phyloP scores from a whole-genome alignment of 2,329 filamentous ascomycete species.

The Leptodontidium sp. region DNA sequence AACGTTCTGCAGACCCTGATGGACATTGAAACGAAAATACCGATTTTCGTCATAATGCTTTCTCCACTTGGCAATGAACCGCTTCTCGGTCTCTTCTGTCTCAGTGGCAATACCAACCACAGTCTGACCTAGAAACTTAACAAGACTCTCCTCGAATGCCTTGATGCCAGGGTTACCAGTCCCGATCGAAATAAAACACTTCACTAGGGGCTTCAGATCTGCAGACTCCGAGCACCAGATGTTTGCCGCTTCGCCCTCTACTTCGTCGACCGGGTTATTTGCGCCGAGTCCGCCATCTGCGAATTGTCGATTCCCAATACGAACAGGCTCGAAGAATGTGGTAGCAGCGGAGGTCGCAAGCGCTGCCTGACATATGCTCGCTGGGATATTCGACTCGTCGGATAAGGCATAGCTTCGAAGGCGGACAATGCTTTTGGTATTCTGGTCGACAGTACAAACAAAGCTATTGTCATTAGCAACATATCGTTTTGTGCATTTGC shows the following conservation, averaged over 20 bases:
- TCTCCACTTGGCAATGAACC: too few species aligned
- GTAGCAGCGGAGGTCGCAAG: conserved; percentile 46
- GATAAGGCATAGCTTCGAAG: conserved; percentile 43
- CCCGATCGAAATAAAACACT: conserved; percentile 45
- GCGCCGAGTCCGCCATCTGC: conserved; percentile 43
- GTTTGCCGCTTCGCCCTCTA: conserved; percentile 42
- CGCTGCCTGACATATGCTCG: conserved; percentile 46
- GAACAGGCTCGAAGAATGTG: conserved; percentile 45
- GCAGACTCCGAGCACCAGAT: conserved; percentile 44
- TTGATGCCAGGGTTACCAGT: conserved; percentile 37
- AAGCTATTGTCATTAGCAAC: conserved; percentile 31
- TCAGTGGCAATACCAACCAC: too few species aligned
- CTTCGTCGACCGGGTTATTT: conserved; percentile 46
- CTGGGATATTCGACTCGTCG: conserved; percentile 35
- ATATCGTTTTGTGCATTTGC: conserved; percentile 16
- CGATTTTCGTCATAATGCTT: too few species aligned
- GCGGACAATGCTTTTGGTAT: conserved; percentile 33
- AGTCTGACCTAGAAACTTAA: too few species aligned
- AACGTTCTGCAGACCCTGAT: neutral
- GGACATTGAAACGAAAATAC: too few species aligned
- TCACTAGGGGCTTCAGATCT: conserved; percentile 44
- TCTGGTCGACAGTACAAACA: conserved; percentile 32
- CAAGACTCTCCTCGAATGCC: conserved; percentile 33
- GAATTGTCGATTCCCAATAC: conserved; percentile 41
- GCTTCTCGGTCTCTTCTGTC: too few species aligned